Evolutionary conservation across 192 early-diverging fungal genomes (phyloP), one percentile per base, ranked within the genome.

Genomic region (Linnemannia hyalina): DNA sequence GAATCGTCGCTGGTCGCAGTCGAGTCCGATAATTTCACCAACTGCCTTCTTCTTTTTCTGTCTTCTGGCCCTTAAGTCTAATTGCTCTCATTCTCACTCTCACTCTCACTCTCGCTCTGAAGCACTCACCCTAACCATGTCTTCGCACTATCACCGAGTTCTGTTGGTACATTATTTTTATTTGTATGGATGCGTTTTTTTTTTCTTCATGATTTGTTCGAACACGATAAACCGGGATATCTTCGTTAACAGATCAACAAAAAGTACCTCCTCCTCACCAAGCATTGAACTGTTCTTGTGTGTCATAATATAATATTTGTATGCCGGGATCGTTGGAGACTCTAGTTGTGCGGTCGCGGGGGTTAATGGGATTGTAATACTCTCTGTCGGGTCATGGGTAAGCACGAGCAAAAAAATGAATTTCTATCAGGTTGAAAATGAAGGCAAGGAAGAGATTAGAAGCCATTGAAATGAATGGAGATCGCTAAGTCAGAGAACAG

Each of bases 201-300:
- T 72, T 73, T 78, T 55, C 44, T 63, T 46, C 38, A 73, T 70
- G 52, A 76, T 81, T 57, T 81, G 65, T 70, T 70, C 42, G 75
- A 76, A 76, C 81, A 83, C 71, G 81, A 78, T 83, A 77, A 65
- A 68, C 72, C 60, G 47, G 82, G 82, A 84, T 84, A 84, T 84
- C 77, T 80, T 79, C 82, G 82, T 75, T 84, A 57, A 80, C 82
- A 80, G 77, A 76, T 84, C 82, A 76, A 74, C 77, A 76, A 75
- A 77, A 72, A 42, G 47, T 44, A 32, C 36, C 29, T 44, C 69
- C 22, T 42, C 29, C 47, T 60, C 44, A 13, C 41, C 23, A 57
- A 65, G 60, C 60, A 65, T 65, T n/a, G 57, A 46, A 23, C 57
- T 26, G 13, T 35, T 35, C 52, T 75, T 20, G 23, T 26, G 60